These are phyloP conservation scores for Akanthomyces uredinophilus DNA, from an alignment of 2,329 filamentous ascomycete genomes.

Conservation along the genomic window DNA sequence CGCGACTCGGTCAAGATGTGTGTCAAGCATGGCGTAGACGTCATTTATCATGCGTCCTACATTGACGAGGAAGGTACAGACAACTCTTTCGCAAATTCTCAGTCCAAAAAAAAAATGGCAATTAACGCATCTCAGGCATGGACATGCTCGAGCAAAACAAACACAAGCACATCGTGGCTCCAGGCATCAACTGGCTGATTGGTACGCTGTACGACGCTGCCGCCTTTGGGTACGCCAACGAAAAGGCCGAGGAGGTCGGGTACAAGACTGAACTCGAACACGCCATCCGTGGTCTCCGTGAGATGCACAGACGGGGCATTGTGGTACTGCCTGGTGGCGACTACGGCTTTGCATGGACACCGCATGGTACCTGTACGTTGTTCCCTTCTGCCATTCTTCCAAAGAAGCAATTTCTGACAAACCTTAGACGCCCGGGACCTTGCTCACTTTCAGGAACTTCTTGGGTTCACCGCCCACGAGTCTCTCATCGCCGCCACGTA, in stretches of 20 bases:
- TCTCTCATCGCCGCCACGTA: slow-evolving; percentile 39
- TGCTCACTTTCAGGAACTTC: slow-evolving; percentile 39
- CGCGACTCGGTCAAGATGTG: slow-evolving; percentile 40
- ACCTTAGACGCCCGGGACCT: slow-evolving; percentile 39
- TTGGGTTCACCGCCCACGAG: slow-evolving; percentile 41
- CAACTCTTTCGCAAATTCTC: too few relatives aligned
- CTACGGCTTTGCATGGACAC: slow-evolving; percentile 44
- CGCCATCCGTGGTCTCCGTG: slow-evolving; percentile 33
- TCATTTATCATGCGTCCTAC: slow-evolving; percentile 43
- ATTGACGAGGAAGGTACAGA: slow-evolving; percentile 34
- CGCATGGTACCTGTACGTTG: slow-evolving; percentile 34
- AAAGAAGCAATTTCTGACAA: background rate
- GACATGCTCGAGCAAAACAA: slow-evolving; percentile 36
- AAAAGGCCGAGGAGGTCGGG: slow-evolving; percentile 38
- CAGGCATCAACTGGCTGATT: slow-evolving; percentile 39
- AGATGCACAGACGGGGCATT: slow-evolving; percentile 42
- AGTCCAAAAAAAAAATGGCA: too few relatives aligned
- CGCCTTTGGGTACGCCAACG: slow-evolving; percentile 36
- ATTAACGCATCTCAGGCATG: slow-evolving; percentile 22
- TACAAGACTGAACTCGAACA: slow-evolving; percentile 37
- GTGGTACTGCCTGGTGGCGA: slow-evolving; percentile 41
- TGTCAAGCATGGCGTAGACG: slow-evolving; percentile 39
- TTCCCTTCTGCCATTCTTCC: background rate
- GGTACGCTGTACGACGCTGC: slow-evolving; percentile 26
- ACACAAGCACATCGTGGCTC: slow-evolving; percentile 35